Percentiles rank a stretch among this genome's conserved stretches.
These are phyloP conservation scores for Trypanosoma rangeli DNA, from an alignment of 208 protist species.

Conservation along the genomic window DNA sequence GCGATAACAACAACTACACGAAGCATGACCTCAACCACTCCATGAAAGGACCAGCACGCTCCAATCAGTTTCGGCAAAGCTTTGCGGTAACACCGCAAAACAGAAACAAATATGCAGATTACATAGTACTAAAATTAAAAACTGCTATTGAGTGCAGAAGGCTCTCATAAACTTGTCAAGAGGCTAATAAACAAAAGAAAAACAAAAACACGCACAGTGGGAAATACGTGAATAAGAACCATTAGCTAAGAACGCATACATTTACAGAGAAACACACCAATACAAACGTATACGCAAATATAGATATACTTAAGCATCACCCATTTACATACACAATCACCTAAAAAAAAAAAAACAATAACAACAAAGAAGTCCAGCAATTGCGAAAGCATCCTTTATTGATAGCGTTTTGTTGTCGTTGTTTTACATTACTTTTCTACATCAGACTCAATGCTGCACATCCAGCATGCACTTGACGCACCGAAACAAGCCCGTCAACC, in stretches of 20 bases:
- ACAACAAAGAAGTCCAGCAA: not conserved
- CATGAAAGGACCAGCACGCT: not conserved
- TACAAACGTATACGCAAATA: not conserved
- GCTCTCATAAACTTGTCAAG: not conserved
- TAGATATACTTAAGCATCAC: not conserved
- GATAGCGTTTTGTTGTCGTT: slow-evolving; percentile 3
- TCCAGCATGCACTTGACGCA: not conserved
- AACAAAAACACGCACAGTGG: not conserved
- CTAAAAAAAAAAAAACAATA: not conserved
- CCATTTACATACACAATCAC: not conserved
- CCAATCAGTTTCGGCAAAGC: not conserved
- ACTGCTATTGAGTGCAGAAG: not conserved
- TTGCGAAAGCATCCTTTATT: no score
- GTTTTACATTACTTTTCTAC: slow-evolving; percentile 2
- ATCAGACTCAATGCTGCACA: slow-evolving; percentile 6
- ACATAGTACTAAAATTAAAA: not conserved
- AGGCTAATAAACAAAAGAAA: not conserved
- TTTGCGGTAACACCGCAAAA: not conserved
- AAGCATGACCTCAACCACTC: not conserved
- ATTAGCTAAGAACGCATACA: not conserved
- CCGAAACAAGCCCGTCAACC: not conserved
- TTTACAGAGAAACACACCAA: not conserved
- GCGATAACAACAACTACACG: not conserved
- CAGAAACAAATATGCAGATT: not conserved
- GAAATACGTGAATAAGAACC: not conserved